Evolutionary conservation across 495 filamentous ascomycete species (phyloP).

Genomic region (Baudoinia panamericana): DNA sequence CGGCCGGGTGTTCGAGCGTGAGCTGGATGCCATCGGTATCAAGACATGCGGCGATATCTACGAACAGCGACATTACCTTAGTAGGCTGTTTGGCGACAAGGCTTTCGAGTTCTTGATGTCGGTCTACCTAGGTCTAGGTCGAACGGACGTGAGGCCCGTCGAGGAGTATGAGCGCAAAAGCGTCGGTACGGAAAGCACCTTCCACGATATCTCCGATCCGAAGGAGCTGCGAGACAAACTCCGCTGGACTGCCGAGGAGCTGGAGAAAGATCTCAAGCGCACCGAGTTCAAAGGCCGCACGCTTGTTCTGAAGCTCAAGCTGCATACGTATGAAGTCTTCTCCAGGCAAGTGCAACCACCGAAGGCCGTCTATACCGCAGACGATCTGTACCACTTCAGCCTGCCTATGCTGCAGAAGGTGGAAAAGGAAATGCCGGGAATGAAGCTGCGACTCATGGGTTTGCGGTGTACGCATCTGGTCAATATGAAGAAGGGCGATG

Average conservation of each 20-base stretch:
- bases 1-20: constrained; percentile 85
- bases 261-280: constrained; percentile 72
- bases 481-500: constrained; percentile 60
- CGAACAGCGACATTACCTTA: constrained; percentile 54
- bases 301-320: constrained; percentile 79
- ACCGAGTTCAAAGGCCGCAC: constrained; percentile 82
- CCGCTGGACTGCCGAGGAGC: constrained; percentile 63
- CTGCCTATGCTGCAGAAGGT: constrained; percentile 76
- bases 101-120: constrained; percentile 73
- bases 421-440: constrained; percentile 67
- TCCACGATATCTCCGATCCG: constrained; percentile 62
- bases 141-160: constrained; percentile 76
- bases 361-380: constrained; percentile 53
- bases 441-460: constrained; percentile 81
- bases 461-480: constrained; percentile 76
- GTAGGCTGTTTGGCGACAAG: constrained; percentile 78
- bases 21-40: constrained; percentile 75
- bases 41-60: constrained; percentile 87
- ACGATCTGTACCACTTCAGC: constrained; percentile 71
- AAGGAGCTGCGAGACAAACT: constrained; percentile 64
- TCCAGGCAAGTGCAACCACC: constrained; percentile 67
- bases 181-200: constrained; percentile 88
- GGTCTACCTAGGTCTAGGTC: constrained; percentile 73
- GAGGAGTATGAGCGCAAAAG: constrained; percentile 88
- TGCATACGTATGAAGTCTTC: constrained; percentile 85